A percentile compares a stretch with the other conserved stretches of the same genome.
phyloP scores from a whole-genome alignment of 352 stramenopile genomes.

The Pythium aphanidermatum region DNA sequence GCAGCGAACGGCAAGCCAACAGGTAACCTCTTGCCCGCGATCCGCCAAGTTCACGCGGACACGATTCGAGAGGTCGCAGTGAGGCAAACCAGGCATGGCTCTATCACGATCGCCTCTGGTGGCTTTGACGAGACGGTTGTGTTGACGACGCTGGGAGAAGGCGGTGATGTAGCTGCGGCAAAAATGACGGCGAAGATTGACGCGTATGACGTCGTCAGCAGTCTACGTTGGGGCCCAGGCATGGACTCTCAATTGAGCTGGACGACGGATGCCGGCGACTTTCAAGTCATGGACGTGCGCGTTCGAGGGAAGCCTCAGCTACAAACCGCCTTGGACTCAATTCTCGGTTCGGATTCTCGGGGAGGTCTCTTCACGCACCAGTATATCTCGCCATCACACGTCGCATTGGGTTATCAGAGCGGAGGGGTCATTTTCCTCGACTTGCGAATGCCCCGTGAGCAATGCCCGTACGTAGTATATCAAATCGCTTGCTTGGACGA shows the following conservation, averaged over 20 bases:
- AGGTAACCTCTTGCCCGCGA: slow-evolving; percentile 39
- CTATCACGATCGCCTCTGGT: slow-evolving; percentile 11
- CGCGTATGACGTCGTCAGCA: slow-evolving; percentile 74
- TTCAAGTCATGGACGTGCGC: slow-evolving; percentile 57
- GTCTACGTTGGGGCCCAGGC: slow-evolving; percentile 54
- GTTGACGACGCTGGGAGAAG: slow-evolving; percentile 48
- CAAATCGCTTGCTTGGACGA: neutral
- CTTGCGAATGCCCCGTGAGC: slow-evolving; percentile 43
- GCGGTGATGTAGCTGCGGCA: slow-evolving; percentile 26
- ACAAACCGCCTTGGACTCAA: slow-evolving; percentile 10
- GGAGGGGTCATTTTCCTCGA: slow-evolving; percentile 63
- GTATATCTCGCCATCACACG: slow-evolving; percentile 41
- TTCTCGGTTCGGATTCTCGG: slow-evolving; percentile 16
- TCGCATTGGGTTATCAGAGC: slow-evolving; percentile 63
- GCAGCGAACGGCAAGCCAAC: slow-evolving; percentile 5
- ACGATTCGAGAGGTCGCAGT: slow-evolving; percentile 68
- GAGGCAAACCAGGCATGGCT: slow-evolving; percentile 13
- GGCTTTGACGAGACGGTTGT: slow-evolving; percentile 79
- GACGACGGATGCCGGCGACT: slow-evolving; percentile 76
- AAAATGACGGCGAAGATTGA: slow-evolving; percentile 54
- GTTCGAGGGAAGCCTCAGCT: slow-evolving; percentile 23
- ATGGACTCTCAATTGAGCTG: slow-evolving; percentile 49
- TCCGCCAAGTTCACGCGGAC: slow-evolving; percentile 59
- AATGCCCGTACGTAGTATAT: slow-evolving; percentile 30
- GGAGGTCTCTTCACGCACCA: slow-evolving; percentile 72